Conservation (phyloP, 129 eudicot genomes). For the Centella asiatica region DNA sequence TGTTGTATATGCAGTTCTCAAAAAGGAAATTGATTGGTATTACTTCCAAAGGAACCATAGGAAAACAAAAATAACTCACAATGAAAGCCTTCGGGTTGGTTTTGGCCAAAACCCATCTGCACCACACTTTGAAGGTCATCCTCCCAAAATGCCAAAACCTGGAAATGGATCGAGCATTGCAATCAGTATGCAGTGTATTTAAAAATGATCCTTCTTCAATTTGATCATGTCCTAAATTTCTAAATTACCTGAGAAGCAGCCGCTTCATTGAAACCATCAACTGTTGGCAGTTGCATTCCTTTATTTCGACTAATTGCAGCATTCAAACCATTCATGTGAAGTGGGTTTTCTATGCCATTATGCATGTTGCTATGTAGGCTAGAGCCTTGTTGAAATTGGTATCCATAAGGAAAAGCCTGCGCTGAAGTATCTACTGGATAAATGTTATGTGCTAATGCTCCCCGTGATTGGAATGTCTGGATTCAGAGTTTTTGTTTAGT, state of each 20-base stretch:
- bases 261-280: constrained; percentile 24
- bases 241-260: constrained; percentile 47
- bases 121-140: constrained; percentile 79
- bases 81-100: constrained; percentile 41
- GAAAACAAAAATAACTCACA: constrained; percentile 33
- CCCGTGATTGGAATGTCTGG: constrained; percentile 46
- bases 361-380: constrained; percentile 18
- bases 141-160: constrained; percentile 61
- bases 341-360: constrained; percentile 30
- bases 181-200: not conserved
- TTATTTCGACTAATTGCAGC: constrained; percentile 28
- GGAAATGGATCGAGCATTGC: constrained; percentile 4
- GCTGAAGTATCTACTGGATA: constrained; percentile 42
- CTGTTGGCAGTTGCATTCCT: constrained; percentile 30
- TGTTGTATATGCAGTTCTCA: not conserved
- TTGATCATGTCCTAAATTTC: too few species aligned
- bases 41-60: not conserved
- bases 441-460: constrained; percentile 35
- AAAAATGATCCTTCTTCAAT: too few species aligned
- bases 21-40: too few species aligned
- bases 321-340: constrained; percentile 28
- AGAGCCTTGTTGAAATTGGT: constrained; percentile 23
- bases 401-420: constrained; percentile 34
- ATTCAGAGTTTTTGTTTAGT: constrained; percentile 9
- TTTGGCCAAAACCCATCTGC: constrained; percentile 72